Base-by-base conservation (phyloP, 2,329 filamentous ascomycete species). In the Plectosphaerella cucumerina region DNA sequence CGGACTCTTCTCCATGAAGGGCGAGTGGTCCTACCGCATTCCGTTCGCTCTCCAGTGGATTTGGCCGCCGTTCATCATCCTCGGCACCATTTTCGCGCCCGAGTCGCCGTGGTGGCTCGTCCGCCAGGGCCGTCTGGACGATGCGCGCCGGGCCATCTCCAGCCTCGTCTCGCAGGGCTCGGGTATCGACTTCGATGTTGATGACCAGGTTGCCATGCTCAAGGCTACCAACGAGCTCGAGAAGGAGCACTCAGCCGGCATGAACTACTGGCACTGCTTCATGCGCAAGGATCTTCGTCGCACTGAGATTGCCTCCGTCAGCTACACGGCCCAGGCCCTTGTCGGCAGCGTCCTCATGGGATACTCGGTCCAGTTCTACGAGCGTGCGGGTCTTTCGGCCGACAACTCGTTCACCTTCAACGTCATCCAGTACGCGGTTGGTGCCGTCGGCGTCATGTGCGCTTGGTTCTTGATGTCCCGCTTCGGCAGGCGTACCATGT, bases 81-180 rank as follows among this genome's bases (percentile, higher is more conserved):
- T 74, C 1, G 69, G 65, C 17, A 67, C 73, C 45, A 62, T 65
- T 44, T 68, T 76, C 15, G 72, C 73, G 4, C 76, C 76, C 1
- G 76, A 78, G 54, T 76, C 71, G 3, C 76, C 76, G 1, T 78
- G 75, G 73, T 78, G 72, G 70, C 67, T 75, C 5, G 70, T 77
- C 9, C 70, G 75, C 6, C 61, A 64, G 4, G 70, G 67, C 2
- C 65, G 66, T 10, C 53, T 68, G 4, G 67, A 70, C 3, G 69
- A 71, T 2, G 74, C 70, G 3, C 70, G 70, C 55, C 51, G 58
- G 6, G 66, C 71, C 0, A 57, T 78, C 0, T 54, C 60, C 34
- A 65, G 72, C 5, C 65, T 79, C 17, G 71, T 70, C 4, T 62
- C 56, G 9, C 33, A 42, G 53, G 66, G 65, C 55, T 56, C 47